Evolutionary conservation across 352 stramenopile genomes (phyloP).

Genomic region (Globisporangium sylvaticum): DNA sequence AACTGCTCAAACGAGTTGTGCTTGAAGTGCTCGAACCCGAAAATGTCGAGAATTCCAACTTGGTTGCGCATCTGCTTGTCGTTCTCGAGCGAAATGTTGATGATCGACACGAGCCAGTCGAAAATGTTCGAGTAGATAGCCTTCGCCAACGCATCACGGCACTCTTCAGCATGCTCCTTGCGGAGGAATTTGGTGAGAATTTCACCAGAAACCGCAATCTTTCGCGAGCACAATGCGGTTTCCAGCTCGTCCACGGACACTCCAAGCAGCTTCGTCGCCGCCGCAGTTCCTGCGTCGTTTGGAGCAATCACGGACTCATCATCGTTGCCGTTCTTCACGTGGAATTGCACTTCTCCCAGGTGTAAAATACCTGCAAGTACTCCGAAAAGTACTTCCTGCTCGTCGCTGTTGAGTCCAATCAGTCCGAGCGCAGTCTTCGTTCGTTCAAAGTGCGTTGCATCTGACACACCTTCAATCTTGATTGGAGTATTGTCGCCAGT

Average conservation of each 20-base stretch:
- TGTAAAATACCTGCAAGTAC: conserved; percentile 92
- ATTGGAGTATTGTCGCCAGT: conserved; percentile 49
- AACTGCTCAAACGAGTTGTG: conserved; percentile 94
- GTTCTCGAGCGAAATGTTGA: conserved; percentile 73
- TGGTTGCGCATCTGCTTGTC: conserved; percentile 52
- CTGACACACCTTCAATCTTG: conserved; percentile 73
- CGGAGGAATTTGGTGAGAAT: conserved; percentile 66
- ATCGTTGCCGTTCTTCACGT: conserved; percentile 58
- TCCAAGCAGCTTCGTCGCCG: conserved; percentile 53
- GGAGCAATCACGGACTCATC: conserved; percentile 56
- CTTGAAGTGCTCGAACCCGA: conserved; percentile 93
- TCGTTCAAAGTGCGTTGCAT: conserved; percentile 64
- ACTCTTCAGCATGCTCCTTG: conserved; percentile 88
- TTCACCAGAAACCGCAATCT: conserved; percentile 62
- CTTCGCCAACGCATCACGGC: conserved; percentile 93
- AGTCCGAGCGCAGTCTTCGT: conserved; percentile 61
- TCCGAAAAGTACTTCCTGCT: conserved; percentile 62
- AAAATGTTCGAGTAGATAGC: conserved; percentile 96
- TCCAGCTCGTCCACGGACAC: conserved; percentile 50
- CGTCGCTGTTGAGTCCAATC: conserved; percentile 55
- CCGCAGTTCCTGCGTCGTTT: conserved; percentile 27
- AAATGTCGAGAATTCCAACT: conserved; percentile 93
- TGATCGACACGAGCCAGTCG: conserved; percentile 92
- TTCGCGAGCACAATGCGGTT: conserved; percentile 65
- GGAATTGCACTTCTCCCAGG: conserved; percentile 94